Base-by-base conservation (phyloP, 257 asterid genomes). In the Leptodermis oblonga region DNA sequence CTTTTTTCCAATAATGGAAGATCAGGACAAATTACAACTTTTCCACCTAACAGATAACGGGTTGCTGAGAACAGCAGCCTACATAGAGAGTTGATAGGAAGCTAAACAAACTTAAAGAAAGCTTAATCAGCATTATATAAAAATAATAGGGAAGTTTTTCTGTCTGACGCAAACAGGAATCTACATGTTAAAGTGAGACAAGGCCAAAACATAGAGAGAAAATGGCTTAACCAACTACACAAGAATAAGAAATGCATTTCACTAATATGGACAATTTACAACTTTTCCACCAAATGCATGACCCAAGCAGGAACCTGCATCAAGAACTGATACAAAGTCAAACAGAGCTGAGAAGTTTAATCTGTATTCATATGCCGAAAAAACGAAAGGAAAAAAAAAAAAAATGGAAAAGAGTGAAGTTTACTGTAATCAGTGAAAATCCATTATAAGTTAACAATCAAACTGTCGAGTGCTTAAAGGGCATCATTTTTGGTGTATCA, bases 401-500 rank as follows among this genome's bases (percentile, higher is more conserved):
- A n/a, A n/a, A n/a, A n/a, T n/a, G 65, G 20, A 25, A 52, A 17
- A 25, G 5, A 10, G 45, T 71, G 52, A 61, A 61, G 53, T 25
- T 28, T 60, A 25, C 56, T 34, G 26, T 33, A 25, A 39, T 66
- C 52, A 26, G 34, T 60, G n/a, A n/a, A n/a, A n/a, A n/a, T n/a
- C n/a, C n/a, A n/a, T n/a, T n/a, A n/a, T n/a, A n/a, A n/a, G n/a
- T 18, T 15, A n/a, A 18, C n/a, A n/a, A n/a, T n/a, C n/a, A n/a
- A 72, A 8, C 37, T 43, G 36, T 62, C 26, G 8, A 45, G 60
- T 8, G 31, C 28, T 55, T 49, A 45, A 31, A 28, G 12, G 36
- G 49, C 60, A 48, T 58, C 52, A 49, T 25, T 20, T 67, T 28
- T 68, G 69, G 71, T 17, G 55, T 56, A 66, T 43, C 62, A 90